These are phyloP conservation scores for Colletotrichum cordylinicola DNA, from an alignment of 2,329 filamentous ascomycete genomes.

Conservation along the genomic window DNA sequence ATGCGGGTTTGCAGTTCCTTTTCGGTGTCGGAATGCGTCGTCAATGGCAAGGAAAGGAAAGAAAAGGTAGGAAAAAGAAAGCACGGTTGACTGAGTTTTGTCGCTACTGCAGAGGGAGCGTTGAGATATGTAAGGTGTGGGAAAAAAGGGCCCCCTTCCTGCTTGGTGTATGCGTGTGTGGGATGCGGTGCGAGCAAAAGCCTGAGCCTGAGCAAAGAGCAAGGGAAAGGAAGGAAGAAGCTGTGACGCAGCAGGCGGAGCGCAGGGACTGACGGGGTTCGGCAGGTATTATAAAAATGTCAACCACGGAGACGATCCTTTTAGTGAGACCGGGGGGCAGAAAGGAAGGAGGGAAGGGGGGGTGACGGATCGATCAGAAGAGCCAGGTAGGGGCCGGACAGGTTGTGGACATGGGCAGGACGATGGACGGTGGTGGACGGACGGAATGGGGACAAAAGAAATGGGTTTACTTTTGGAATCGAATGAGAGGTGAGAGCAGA, in stretches of 20 bases:
- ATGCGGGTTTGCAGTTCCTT: not conserved
- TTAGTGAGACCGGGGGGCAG: slow-evolving; percentile 20
- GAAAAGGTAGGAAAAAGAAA: slow-evolving; percentile 1
- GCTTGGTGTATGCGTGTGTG: not conserved
- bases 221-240: slow-evolving; percentile 14
- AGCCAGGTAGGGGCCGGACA: not conserved
- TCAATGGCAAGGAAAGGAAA: slow-evolving; percentile 6
- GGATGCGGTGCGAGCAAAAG: not conserved
- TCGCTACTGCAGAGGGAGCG: slow-evolving; percentile 15
- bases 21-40: not conserved
- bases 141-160: not conserved
- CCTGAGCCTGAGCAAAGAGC: not conserved
- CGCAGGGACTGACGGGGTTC: slow-evolving; percentile 21
- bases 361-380: slow-evolving; percentile 9
- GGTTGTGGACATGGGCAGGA: not conserved
- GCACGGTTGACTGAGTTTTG: not conserved
- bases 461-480: slow-evolving; percentile 3
- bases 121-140: slow-evolving; percentile 9
- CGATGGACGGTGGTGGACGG: not conserved
- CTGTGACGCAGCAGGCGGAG: slow-evolving; percentile 20
- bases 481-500: not conserved
- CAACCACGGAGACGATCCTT: slow-evolving; percentile 21
- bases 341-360: not conserved
- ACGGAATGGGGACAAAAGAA: slow-evolving; percentile 2
- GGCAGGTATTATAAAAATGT: slow-evolving; percentile 24